phyloP scores from a whole-genome alignment of 2,329 filamentous ascomycete species.

The Bipolaris oryzae region DNA sequence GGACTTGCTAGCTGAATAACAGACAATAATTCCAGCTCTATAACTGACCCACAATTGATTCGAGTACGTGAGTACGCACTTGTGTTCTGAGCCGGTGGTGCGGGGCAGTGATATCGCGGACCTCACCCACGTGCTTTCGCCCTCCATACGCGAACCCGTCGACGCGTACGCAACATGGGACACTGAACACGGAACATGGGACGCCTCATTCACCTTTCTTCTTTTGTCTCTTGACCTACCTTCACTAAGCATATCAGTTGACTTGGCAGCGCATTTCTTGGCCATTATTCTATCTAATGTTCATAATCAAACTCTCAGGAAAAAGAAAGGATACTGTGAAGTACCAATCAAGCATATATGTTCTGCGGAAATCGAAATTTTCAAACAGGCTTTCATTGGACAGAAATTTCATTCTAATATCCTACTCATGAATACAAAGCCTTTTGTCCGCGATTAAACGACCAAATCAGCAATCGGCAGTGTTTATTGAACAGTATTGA shows the following conservation, averaged over 20 bases:
- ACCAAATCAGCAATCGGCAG: slow-evolving; percentile 63
- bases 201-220: neutral
- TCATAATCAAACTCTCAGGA: slow-evolving; percentile 20
- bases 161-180: neutral
- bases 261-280: neutral
- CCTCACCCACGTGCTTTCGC: slow-evolving; percentile 9
- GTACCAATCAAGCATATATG: slow-evolving; percentile 50
- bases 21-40: neutral
- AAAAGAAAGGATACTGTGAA: slow-evolving; percentile 4
- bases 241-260: too few species aligned
- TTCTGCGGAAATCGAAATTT: slow-evolving; percentile 54
- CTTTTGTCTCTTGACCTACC: neutral
- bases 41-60: neutral
- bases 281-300: neutral
- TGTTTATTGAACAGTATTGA: slow-evolving; percentile 68
- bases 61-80: neutral
- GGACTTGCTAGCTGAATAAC: neutral
- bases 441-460: slow-evolving; percentile 54
- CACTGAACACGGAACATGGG: neutral
- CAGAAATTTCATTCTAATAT: slow-evolving; percentile 52
- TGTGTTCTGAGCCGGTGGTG: neutral
- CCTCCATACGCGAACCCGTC: slow-evolving; percentile 1
- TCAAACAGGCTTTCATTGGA: slow-evolving; percentile 57
- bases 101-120: neutral
- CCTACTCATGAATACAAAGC: slow-evolving; percentile 55